Base-by-base conservation (phyloP, 306 rosid species). In the Comarum palustre region DNA sequence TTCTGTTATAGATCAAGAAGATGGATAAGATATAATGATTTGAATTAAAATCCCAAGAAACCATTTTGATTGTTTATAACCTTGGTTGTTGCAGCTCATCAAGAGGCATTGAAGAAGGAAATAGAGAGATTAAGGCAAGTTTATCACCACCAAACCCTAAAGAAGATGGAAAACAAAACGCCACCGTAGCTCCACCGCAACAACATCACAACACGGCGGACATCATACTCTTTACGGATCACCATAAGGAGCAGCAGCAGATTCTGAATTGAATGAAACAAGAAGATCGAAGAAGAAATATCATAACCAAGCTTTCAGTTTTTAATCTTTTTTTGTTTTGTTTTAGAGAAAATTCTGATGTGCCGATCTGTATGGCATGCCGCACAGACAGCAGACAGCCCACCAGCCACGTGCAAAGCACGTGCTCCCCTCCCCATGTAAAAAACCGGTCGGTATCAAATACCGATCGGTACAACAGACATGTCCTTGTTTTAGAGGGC, bases 101-200 rank as follows among this genome's bases (percentile, higher is more conserved):
- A 94, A 87, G 93, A 91, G 64, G 96, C 99, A 76, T 29, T 94
- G 8, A 94, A 87, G 88, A 89, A 86, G 80, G 99, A 91, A 78
- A 91, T 94, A 77, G 97, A 91, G 82, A 88, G 97, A 66, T 74
- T 94, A 27, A 91, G 97, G 80, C 93, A 94, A 57, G 85, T 94
- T 29, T 91, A 94, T 70, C 90, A 89, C 71, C 97, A 91, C 29
- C 98, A 94, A 61, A 87, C 75, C 70, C 75, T 86, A 25, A 83
- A 87, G 48, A 90, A 86, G 85, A 86, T 86, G 86, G 71, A 67
- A 2, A 81, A 72, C 52, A 31, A 16, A 67, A 69, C 57, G 83
- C 81, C 68, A 84, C 78, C 69, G 71, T 75, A 6, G 83, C 79
- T 0, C 71, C 80, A 55, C 54, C 82, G 15, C 71, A 77, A 39